These are phyloP conservation scores for Annulohypoxylon bovei DNA, from an alignment of 495 filamentous ascomycete genomes.

Conservation along the genomic window DNA sequence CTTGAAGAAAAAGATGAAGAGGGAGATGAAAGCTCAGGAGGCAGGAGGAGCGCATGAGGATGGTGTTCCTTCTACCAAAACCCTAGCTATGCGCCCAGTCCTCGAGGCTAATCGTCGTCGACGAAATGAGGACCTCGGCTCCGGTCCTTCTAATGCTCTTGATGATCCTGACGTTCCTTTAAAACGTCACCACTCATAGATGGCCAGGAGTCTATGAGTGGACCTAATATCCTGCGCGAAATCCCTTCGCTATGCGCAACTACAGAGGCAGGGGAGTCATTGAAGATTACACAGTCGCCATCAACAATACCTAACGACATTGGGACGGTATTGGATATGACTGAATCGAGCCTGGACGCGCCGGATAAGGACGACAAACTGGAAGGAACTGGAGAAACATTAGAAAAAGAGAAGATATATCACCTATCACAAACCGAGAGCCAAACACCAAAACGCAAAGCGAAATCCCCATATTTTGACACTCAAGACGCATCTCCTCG, in stretches of 20 bases:
- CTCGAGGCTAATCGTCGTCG: neutral
- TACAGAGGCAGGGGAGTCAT: constrained; percentile 10
- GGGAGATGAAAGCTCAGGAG: neutral
- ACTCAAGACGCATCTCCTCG: neutral
- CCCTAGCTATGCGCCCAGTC: neutral
- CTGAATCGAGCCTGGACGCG: neutral
- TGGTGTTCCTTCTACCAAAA: neutral
- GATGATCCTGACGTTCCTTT: neutral
- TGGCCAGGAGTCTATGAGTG: constrained; percentile 52
- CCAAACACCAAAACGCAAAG: constrained; percentile 27
- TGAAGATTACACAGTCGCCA: neutral
- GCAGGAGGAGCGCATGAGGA: neutral
- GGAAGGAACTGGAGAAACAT: neutral
- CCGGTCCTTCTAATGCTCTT: neutral
- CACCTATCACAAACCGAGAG: neutral
- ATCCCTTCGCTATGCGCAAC: neutral
- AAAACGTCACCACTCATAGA: constrained; percentile 50
- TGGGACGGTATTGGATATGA: neutral
- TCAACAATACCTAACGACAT: neutral
- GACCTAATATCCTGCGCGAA: constrained; percentile 41
- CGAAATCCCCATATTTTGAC: constrained; percentile 61
- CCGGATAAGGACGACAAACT: neutral
- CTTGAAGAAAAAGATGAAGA: neutral
- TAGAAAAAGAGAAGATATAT: neutral
- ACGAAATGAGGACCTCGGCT: neutral